phyloP scores from a whole-genome alignment of 805 yeast species.

The Wickerhamiella kurtzmanii region DNA sequence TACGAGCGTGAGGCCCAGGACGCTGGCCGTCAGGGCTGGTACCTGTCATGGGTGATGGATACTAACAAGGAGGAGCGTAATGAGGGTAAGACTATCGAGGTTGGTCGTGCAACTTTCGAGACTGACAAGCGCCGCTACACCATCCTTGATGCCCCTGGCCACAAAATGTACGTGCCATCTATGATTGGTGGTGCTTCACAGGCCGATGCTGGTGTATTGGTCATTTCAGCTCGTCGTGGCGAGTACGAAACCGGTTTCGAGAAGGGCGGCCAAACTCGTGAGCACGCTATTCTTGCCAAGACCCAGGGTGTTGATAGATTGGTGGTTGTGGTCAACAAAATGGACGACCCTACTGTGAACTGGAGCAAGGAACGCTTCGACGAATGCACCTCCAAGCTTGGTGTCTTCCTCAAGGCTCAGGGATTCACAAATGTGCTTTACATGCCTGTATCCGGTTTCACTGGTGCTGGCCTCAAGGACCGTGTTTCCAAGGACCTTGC shows the following conservation, averaged over 20 bases:
- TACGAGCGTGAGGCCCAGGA: conserved; percentile 98
- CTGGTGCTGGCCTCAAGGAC: conserved; percentile 93
- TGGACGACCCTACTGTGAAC: conserved; percentile 94
- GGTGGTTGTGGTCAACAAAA: conserved; percentile 89
- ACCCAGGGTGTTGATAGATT: conserved; percentile 95
- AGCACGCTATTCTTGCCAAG: conserved; percentile 93
- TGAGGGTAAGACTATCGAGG: conserved; percentile 98
- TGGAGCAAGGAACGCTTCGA: conserved; percentile 96
- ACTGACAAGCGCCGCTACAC: conserved; percentile 97
- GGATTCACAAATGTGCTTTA: conserved; percentile 82
- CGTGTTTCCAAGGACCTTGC: conserved; percentile 56
- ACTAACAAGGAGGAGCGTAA: conserved; percentile 97
- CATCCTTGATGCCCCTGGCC: conserved; percentile 98
- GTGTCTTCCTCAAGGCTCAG: conserved; percentile 55
- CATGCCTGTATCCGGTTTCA: conserved; percentile 97
- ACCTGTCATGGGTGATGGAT: conserved; percentile 98
- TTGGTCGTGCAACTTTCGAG: conserved; percentile 94
- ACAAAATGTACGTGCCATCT: conserved; percentile 95
- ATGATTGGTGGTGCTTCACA: conserved; percentile 99
- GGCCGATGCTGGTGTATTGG: conserved; percentile 96
- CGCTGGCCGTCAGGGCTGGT: conserved; percentile 99
- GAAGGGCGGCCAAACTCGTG: conserved; percentile 98
- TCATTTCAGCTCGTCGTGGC: conserved; percentile 96
- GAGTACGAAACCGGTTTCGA: conserved; percentile 99
- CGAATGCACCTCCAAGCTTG: conserved; percentile 81